These are phyloP conservation scores for Rhinocladiella mackenziei DNA, from an alignment of 2,329 filamentous ascomycete genomes.

Conservation along the genomic window DNA sequence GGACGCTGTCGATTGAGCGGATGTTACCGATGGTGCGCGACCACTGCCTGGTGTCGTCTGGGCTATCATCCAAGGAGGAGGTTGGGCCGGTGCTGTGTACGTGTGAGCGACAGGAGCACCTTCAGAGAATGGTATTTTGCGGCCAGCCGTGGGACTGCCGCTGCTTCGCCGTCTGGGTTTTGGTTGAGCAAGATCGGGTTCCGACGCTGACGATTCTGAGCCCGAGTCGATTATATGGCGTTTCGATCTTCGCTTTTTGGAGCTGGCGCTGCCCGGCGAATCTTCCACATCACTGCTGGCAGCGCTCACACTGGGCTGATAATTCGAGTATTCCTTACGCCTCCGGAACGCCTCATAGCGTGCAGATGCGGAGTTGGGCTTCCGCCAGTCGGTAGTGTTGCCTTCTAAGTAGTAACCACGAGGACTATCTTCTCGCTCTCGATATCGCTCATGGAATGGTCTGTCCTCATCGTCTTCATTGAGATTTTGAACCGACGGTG, in stretches of 20 bases:
- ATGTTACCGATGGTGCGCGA: conserved; percentile 17
- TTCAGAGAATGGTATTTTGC: conserved; percentile 11
- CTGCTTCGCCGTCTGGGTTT: conserved; percentile 19
- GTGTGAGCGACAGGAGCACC: conserved; percentile 9
- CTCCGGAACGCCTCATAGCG: conserved; percentile 32
- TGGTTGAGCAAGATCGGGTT: conserved; percentile 20
- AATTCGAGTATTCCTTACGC: conserved; percentile 35
- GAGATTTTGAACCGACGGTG: conserved; percentile 27
- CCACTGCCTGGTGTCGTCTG: conserved; percentile 2
- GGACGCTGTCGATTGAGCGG: conserved; percentile 18
- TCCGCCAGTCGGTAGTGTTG: conserved; percentile 36
- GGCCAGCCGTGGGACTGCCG: conserved; percentile 11
- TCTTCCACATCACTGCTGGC: conserved; percentile 35
- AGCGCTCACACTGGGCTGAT: conserved; percentile 36
- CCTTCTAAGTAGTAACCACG: conserved; percentile 37
- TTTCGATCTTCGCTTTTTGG: conserved; percentile 18
- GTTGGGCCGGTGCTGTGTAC: conserved; percentile 9
- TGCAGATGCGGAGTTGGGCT: conserved; percentile 39
- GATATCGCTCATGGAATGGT: conserved; percentile 29
- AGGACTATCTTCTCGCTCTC: conserved; percentile 28
- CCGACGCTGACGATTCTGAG: conserved; percentile 25
- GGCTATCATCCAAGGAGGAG: conserved; percentile 6
- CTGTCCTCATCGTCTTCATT: conserved; percentile 26
- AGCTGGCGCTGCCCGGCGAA: conserved; percentile 23
- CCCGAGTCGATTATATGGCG: conserved; percentile 28